Conservation (phyloP, 2,329 filamentous ascomycete genomes). For the Hawksworthiomyces lignivorus region DNA sequence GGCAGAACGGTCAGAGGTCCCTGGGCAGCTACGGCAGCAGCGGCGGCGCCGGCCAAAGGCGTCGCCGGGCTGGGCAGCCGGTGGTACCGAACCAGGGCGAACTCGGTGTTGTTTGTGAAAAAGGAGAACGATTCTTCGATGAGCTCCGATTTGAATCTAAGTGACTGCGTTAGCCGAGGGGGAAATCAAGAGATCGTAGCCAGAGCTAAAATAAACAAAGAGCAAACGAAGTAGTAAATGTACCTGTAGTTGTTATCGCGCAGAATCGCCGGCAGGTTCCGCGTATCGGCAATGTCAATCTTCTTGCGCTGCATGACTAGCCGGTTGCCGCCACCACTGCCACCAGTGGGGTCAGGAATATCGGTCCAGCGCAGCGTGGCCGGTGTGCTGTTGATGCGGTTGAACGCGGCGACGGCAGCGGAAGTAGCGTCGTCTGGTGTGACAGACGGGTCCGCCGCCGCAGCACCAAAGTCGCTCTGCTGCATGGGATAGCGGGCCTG, state of each 20-base stretch:
- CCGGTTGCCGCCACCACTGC: slow-evolving; percentile 23
- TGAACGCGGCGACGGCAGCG: not conserved
- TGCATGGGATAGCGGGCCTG: slow-evolving; percentile 48
- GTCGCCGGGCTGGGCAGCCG: slow-evolving; percentile 26
- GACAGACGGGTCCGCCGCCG: not conserved
- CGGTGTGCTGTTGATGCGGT: slow-evolving; percentile 32
- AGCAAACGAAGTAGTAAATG: slow-evolving; percentile 11
- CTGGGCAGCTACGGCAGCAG: slow-evolving; percentile 15
- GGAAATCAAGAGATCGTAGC: not conserved
- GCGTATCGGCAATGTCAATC: slow-evolving; percentile 48
- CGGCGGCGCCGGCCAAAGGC: not conserved
- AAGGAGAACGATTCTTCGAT: slow-evolving; percentile 48
- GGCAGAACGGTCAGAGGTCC: slow-evolving; percentile 33
- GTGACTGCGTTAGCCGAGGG: not conserved
- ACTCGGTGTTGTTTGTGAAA: slow-evolving; percentile 47
- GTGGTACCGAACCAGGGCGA: slow-evolving; percentile 42
- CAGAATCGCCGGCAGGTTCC: slow-evolving; percentile 39
- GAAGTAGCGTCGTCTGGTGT: not conserved
- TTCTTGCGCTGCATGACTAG: slow-evolving; percentile 46
- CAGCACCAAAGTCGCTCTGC: slow-evolving; percentile 31
- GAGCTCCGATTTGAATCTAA: slow-evolving; percentile 44
- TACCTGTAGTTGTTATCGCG: slow-evolving; percentile 46
- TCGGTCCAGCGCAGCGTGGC: slow-evolving; percentile 52
- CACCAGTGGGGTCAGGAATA: slow-evolving; percentile 47
- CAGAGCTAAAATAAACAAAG: not conserved